Base-by-base conservation (phyloP, 345 rosid genomes). In the Ailanthus altissimus region DNA sequence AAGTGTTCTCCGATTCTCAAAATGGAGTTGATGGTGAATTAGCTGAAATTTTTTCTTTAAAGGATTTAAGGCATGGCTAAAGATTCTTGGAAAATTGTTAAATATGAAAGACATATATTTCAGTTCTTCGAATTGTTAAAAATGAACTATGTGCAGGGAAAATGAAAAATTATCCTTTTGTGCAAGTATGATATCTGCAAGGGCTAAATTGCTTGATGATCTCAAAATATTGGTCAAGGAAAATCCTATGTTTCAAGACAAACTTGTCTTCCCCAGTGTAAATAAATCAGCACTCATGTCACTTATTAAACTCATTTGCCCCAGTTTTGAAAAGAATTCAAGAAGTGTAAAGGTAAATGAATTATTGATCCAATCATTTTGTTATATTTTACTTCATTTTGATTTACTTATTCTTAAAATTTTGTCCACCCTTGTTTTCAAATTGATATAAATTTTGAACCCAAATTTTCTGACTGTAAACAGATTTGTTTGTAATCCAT, bases 51-150 rank as follows among this genome's bases (percentile, higher is more conserved):
- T 36, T 40, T 16, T 49, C n/a, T 11, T 71, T 71, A 26, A 71
- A 40, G 63, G 61, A 71, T 71, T 56, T 71, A 56, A 71, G 75
- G 75, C 63, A 71, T 71, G 75, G 26, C 46, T 71, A 54, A 40
- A 71, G 25, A n/a, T 70, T 70, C 45, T 50, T 51, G 49, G 32
- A 71, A 32, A n/a, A 54, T 70, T 38, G 62, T 70, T 71, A 42
- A 12, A 53, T 53, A 28, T 12, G 7, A 63, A 63, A 40, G 25
- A 68, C 42, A 25, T 15, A 25, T 15, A 4, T 54, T 56, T 40
- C 10, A 6, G 40, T 38, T 54, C 38, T 46, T 62, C 45, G 36
- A 54, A 38, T 16, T 38, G 25, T 71, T 6, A 71, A 71, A 49
- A 6, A 20, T 54, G n/a, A 20, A 11, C 10, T 4, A 36, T 56